A percentile compares a stretch with the other conserved stretches of the same genome.
phyloP scores from a whole-genome alignment of 192 early-diverging fungal species.

The Coemansia sp. region DNA sequence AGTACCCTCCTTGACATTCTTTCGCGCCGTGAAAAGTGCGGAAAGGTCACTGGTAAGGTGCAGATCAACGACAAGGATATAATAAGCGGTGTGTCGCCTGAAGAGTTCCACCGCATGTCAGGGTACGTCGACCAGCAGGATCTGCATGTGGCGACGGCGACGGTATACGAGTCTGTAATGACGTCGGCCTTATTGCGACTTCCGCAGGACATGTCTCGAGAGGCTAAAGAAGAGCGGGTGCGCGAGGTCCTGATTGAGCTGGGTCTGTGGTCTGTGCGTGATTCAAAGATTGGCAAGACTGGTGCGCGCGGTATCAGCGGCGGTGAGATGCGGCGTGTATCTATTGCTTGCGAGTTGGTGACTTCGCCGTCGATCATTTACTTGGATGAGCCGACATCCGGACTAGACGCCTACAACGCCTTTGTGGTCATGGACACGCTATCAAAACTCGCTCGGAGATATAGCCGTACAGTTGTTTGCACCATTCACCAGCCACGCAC shows the following conservation, averaged over 20 bases:
- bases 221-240: conserved; percentile 60
- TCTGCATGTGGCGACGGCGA: conserved; percentile 75
- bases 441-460: conserved; percentile 30
- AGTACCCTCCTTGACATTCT: conserved; percentile 90
- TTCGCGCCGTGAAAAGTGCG: conserved; percentile 68
- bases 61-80: conserved; percentile 71
- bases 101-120: conserved; percentile 62
- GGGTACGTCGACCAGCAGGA: conserved; percentile 94
- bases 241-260: conserved; percentile 75
- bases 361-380: conserved; percentile 86
- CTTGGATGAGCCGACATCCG: conserved; percentile 78
- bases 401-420: conserved; percentile 89
- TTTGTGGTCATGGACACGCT: conserved; percentile 87
- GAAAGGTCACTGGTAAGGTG: conserved; percentile 71
- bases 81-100: conserved; percentile 51
- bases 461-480: conserved; percentile 69
- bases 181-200: conserved; percentile 84
- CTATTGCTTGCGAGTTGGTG: conserved; percentile 91
- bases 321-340: conserved; percentile 88
- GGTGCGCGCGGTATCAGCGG: conserved; percentile 80
- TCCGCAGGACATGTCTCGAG: conserved; percentile 53
- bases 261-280: conserved; percentile 74
- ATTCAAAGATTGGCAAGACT: conserved; percentile 70
- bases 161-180: conserved; percentile 82
- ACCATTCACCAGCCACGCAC: conserved; percentile 95